Evolutionary conservation across 352 stramenopile species (phyloP).

Genomic region (Pythium vanterpoolii): DNA sequence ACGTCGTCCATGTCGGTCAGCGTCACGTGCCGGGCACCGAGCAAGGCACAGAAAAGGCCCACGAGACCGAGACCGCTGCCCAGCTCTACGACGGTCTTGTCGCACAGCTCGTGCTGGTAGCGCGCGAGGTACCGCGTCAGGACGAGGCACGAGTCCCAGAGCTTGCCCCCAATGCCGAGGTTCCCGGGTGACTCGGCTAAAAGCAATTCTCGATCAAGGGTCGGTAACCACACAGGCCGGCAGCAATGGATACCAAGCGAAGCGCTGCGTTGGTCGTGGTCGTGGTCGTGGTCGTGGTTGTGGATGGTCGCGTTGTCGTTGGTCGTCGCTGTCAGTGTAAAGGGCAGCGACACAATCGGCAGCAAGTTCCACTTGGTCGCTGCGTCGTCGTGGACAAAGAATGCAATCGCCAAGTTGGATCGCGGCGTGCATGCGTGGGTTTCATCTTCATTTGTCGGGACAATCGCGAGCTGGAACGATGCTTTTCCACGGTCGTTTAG

Average conservation of each 20-base stretch:
- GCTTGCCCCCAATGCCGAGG: conserved; percentile 75
- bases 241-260: conserved; percentile 71
- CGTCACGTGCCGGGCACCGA: conserved; percentile 48
- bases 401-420: conserved; percentile 34
- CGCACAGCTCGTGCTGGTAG: conserved; percentile 33
- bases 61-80: conserved; percentile 74
- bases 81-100: conserved; percentile 63
- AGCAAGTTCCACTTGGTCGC: conserved; percentile 48
- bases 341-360: conserved; percentile 62
- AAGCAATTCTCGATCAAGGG: conserved; percentile 51
- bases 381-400: conserved; percentile 35
- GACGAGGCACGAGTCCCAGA: conserved; percentile 82
- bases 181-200: conserved; percentile 72
- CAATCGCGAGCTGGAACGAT: conserved; percentile 43
- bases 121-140: conserved; percentile 57
- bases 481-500: conserved; percentile 67
- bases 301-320: conserved; percentile 4
- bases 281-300: not conserved
- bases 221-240: conserved; percentile 47
- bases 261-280: not conserved
- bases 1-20: conserved; percentile 78
- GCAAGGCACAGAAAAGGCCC: conserved; percentile 66
- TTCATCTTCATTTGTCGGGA: not conserved
- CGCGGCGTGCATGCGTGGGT: not conserved
- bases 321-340: conserved; percentile 17